Evolutionary conservation across 352 stramenopile species (phyloP).

Genomic region (Bremia lactucae): DNA sequence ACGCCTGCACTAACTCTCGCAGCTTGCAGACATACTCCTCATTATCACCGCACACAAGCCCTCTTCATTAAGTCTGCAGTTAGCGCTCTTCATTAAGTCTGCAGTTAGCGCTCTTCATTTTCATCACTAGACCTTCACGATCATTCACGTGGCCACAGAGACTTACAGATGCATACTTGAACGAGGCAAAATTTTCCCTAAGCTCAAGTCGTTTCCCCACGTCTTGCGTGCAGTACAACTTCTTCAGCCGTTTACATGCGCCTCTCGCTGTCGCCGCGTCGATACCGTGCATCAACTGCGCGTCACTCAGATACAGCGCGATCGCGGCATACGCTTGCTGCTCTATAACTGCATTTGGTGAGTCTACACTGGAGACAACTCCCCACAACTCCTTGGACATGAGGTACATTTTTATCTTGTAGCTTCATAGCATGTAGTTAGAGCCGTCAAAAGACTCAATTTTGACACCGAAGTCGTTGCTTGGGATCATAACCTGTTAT

Average conservation of each 20-base stretch:
- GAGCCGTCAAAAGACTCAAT: too few species aligned
- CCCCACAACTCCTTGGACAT: neutral
- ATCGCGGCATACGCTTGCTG: too few species aligned
- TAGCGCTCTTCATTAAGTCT: neutral
- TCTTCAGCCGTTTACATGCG: neutral
- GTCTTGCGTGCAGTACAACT: neutral
- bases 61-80: neutral
- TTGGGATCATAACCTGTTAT: neutral
- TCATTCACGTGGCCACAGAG: neutral
- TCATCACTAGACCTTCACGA: neutral
- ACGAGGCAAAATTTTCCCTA: neutral
- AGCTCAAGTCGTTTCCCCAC: neutral
- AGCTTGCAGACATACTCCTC: neutral
- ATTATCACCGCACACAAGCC: neutral
- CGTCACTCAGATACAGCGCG: too few species aligned
- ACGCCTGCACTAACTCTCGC: neutral
- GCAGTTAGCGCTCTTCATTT: neutral
- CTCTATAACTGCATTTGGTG: neutral
- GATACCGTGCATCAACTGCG: too few species aligned
- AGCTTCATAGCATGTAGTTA: neutral
- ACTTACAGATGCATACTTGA: neutral
- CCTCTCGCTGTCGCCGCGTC: neutral
- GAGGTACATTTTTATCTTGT: neutral
- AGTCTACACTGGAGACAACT: neutral
- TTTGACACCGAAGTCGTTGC: neutral